Base-by-base conservation (phyloP, 768 basidiomycete genomes). In the Leccinum subgranulosum region DNA sequence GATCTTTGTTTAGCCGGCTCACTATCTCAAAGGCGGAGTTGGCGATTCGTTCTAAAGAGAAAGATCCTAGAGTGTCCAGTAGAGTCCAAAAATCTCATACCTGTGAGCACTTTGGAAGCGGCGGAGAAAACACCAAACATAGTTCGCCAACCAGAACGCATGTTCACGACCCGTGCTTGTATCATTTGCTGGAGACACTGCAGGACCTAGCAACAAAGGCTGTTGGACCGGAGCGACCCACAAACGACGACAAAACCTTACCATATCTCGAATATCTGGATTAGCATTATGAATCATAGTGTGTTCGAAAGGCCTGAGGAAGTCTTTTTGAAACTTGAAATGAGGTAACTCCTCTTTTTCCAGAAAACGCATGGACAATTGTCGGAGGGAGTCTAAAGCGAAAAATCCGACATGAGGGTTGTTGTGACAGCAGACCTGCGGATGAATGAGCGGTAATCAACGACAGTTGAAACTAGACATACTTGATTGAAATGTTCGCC, bases 141-240 rank as follows among this genome's bases (percentile, higher is more conserved):
- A 2, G 97, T 99, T 59, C 94, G 81, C 97, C 97, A 99, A 28
- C 97, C 97, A 0, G 97, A 98, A 31, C 97, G 87, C 79, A 99
- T 84, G 69, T 98, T 98, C 64, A 91, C 86, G 17, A 91, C 92
- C 36, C 92, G 84, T 17, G 94, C 92, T 76, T 97, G 95, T 54
- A 98, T 86, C 97, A 98, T 98, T 76, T 98, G 97, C 69, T 98
- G 93, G 49, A 99, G 79, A 68, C 97, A 99, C 82, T 98, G 95
- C 49, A 99, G 73, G 25, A 98, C 94, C 94, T 96, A 56, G 25
- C 28, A 51, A 51, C 11, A 36, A 46, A 36, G 6, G n/a, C 2
- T 4, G 12, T 57, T 19, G 28, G 28, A 58, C 55, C 6, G 64
- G 45, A 4, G 47, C 14, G 12, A 58, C 11, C 28, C 50, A 3